phyloP scores from a whole-genome alignment of 176 grass and related monocot genomes.

The Echinochloa phyllopogon region DNA sequence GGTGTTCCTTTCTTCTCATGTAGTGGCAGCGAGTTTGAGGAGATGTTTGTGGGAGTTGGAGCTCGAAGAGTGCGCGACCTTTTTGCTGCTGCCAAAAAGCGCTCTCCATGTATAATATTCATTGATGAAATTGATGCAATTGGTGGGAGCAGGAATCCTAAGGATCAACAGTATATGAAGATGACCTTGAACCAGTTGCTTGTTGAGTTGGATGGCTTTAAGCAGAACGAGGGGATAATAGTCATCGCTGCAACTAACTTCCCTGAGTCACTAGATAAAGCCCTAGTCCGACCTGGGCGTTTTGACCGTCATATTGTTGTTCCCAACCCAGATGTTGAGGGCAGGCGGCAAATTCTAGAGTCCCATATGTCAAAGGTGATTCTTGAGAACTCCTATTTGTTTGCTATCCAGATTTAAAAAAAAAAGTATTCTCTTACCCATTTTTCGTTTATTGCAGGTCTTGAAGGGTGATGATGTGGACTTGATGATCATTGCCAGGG shows the following conservation, averaged over 20 bases:
- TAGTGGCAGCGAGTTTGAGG: conserved; percentile 98
- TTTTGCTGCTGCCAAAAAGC: conserved; percentile 90
- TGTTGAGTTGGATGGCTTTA: conserved; percentile 98
- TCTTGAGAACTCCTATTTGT: conserved; percentile 3
- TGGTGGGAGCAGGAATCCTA: conserved; percentile 96
- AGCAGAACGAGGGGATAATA: conserved; percentile 99
- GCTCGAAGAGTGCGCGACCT: conserved; percentile 93
- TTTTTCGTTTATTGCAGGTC: conserved; percentile 53
- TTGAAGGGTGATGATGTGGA: conserved; percentile 92
- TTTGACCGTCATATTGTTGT: conserved; percentile 98
- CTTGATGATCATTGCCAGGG: conserved; percentile 88
- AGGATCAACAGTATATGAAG: conserved; percentile 99
- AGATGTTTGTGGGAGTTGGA: conserved; percentile 99
- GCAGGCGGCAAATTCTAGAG: conserved; percentile 90
- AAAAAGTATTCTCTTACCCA: conserved; percentile 35
- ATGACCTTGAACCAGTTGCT: conserved; percentile 99
- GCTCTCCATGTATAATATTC: conserved; percentile 95
- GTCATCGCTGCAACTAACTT: conserved; percentile 98
- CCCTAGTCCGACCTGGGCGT: conserved; percentile 95
- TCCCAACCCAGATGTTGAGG: conserved; percentile 98
- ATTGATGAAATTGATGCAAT: conserved; percentile 99
- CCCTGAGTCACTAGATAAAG: conserved; percentile 94
- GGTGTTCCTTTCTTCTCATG: conserved; percentile 98
- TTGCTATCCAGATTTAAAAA: conserved; percentile 35
- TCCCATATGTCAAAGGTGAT: conserved; percentile 94